Percentiles rank a stretch among this genome's conserved stretches.
phyloP scores from a whole-genome alignment of 352 stramenopile genomes.

The Globisporangium lucens region DNA sequence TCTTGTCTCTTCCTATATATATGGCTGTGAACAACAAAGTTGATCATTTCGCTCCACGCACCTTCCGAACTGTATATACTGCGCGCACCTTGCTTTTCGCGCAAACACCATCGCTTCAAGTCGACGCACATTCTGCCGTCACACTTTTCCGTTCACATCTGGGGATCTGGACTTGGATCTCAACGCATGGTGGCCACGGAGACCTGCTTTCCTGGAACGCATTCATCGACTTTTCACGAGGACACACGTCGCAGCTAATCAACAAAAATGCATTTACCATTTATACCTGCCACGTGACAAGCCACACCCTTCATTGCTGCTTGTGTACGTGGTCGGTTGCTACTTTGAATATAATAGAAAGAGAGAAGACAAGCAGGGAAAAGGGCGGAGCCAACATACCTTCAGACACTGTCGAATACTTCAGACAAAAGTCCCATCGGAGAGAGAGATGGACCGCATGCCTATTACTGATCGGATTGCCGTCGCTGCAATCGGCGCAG shows the following conservation, averaged over 20 bases:
- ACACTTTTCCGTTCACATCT: too few relatives aligned
- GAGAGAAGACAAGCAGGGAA: background rate
- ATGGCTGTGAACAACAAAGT: too few relatives aligned
- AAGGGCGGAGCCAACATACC: background rate
- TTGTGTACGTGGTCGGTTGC: background rate
- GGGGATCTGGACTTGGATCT: too few relatives aligned
- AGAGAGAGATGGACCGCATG: background rate
- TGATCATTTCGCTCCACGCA: too few relatives aligned
- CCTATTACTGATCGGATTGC: slow-evolving; percentile 15
- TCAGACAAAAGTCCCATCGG: background rate
- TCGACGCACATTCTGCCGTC: too few relatives aligned
- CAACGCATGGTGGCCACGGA: too few relatives aligned
- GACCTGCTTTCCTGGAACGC: too few relatives aligned
- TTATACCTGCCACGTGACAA: background rate
- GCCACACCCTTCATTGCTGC: background rate
- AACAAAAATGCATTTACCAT: slow-evolving; percentile 12
- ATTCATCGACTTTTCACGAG: background rate
- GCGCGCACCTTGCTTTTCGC: too few relatives aligned
- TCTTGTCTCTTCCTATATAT: background rate
- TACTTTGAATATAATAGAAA: slow-evolving; percentile 9
- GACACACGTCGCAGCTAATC: background rate
- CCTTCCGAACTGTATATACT: too few relatives aligned
- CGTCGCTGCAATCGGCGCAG: slow-evolving; percentile 17
- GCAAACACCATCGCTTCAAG: too few relatives aligned
- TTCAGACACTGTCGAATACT: background rate